Conservation (phyloP, 1,284 basidiomycete genomes). For the Trichosporon sp. region DNA sequence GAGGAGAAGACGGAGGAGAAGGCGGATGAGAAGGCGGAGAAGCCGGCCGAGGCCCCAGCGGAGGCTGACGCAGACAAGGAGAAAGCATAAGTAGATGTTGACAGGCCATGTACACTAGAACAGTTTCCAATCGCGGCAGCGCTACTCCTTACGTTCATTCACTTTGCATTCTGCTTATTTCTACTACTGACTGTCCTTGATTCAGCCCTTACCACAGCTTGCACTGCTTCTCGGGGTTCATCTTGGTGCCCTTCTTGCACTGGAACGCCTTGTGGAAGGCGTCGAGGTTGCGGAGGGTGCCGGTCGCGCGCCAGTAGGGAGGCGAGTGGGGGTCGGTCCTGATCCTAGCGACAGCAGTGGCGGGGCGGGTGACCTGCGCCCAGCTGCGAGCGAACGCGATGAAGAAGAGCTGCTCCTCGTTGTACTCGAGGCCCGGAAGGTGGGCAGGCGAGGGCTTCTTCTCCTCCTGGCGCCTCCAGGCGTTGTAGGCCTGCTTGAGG, state of each 20-base stretch:
- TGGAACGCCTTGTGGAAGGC: conserved; percentile 48
- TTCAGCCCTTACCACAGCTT: conserved; percentile 28
- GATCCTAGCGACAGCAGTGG: conserved; percentile 64
- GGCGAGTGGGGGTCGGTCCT: conserved; percentile 87
- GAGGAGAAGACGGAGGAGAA: neutral
- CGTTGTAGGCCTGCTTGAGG: conserved; percentile 77
- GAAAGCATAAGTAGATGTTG: neutral
- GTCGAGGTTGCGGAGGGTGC: conserved; percentile 60
- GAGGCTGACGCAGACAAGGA: neutral
- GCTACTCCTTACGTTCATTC: neutral
- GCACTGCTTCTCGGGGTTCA: conserved; percentile 22
- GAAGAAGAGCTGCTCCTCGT: conserved; percentile 81
- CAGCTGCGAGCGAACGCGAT: conserved; percentile 62
- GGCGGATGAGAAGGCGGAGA: neutral
- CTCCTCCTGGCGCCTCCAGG: conserved; percentile 59
- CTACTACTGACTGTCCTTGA: neutral
- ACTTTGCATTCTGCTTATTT: neutral
- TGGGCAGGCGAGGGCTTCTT: conserved; percentile 56
- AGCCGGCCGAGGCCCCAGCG: neutral
- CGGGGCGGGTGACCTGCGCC: conserved; percentile 42
- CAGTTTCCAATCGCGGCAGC: neutral
- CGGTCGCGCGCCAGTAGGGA: conserved; percentile 68
- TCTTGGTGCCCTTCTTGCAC: conserved; percentile 44
- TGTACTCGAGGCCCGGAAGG: conserved; percentile 80
- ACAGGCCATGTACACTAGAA: neutral